Evolutionary conservation across 495 filamentous ascomycete genomes (phyloP).

Genomic region (Friedmanniomyces endolithicus): DNA sequence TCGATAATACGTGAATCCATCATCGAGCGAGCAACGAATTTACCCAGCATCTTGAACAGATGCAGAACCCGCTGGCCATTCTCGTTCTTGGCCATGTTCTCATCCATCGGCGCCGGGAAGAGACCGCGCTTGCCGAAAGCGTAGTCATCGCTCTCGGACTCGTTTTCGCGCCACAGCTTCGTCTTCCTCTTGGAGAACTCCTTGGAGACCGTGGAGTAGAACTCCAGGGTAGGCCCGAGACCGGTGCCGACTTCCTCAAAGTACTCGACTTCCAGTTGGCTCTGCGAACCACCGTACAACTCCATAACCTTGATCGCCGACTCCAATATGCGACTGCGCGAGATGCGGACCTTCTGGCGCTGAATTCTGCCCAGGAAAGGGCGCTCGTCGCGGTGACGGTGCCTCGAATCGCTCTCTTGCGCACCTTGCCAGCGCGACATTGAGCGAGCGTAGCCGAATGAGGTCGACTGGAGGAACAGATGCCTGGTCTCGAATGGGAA

Average conservation of each 20-base stretch:
- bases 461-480: slow-evolving; percentile 93
- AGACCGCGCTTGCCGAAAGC: slow-evolving; percentile 75
- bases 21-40: slow-evolving; percentile 97
- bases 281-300: slow-evolving; percentile 88
- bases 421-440: slow-evolving; percentile 97
- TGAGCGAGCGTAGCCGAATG: slow-evolving; percentile 93
- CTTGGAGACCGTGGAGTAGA: slow-evolving; percentile 95
- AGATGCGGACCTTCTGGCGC: slow-evolving; percentile 95
- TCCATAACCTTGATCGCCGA: slow-evolving; percentile 99
- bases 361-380: slow-evolving; percentile 89
- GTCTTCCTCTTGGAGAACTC: slow-evolving; percentile 96
- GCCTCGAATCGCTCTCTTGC: slow-evolving; percentile 62
- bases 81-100: slow-evolving; percentile 57
- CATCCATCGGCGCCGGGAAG: slow-evolving; percentile 87
- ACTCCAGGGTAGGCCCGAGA: slow-evolving; percentile 90
- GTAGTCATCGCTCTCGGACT: slow-evolving; percentile 66
- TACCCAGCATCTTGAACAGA: slow-evolving; percentile 87
- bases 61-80: slow-evolving; percentile 72
- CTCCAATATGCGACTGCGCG: slow-evolving; percentile 80
- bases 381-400: slow-evolving; percentile 68
- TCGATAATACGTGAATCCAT: slow-evolving; percentile 97
- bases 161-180: slow-evolving; percentile 89
- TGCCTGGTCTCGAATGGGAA: slow-evolving; percentile 98
- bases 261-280: slow-evolving; percentile 94
- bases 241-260: slow-evolving; percentile 98